Evolutionary conservation across 202 grass and related monocot genomes (phyloP).

Genomic region (Dendrocalamus latiflorus): DNA sequence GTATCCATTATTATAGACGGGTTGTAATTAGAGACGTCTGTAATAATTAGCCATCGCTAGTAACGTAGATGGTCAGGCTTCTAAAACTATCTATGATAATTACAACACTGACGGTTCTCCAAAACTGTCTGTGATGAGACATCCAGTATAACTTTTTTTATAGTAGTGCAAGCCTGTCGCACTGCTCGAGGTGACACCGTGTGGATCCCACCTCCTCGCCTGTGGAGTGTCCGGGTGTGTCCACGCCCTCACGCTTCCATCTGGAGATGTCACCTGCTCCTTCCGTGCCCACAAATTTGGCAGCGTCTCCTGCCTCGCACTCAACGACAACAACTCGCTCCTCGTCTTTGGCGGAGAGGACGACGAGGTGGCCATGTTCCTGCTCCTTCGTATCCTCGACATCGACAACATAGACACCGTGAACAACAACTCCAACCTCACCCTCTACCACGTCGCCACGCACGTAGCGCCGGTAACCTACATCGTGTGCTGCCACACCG

Average conservation of each 20-base stretch:
- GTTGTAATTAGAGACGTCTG: too few species aligned
- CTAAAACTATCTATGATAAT: too few species aligned
- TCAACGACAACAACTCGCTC: constrained; percentile 32
- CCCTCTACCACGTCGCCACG: neutral
- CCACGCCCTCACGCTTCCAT: constrained; percentile 16
- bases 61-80: too few species aligned
- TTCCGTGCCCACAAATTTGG: neutral
- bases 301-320: neutral
- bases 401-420: neutral
- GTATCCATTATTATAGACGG: too few species aligned
- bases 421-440: neutral
- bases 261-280: neutral
- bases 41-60: too few species aligned
- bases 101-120: too few species aligned
- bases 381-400: constrained; percentile 6
- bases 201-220: constrained; percentile 16
- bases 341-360: constrained; percentile 16
- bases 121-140: too few species aligned
- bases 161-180: neutral
- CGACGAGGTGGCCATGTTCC: neutral
- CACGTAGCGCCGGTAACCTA: neutral
- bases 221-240: constrained; percentile 12
- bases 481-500: neutral
- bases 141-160: too few species aligned
- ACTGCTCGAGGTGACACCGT: neutral